Evolutionary conservation across 2,329 filamentous ascomycete genomes (phyloP).

Genomic region (Pseudogymnoascus sp.): DNA sequence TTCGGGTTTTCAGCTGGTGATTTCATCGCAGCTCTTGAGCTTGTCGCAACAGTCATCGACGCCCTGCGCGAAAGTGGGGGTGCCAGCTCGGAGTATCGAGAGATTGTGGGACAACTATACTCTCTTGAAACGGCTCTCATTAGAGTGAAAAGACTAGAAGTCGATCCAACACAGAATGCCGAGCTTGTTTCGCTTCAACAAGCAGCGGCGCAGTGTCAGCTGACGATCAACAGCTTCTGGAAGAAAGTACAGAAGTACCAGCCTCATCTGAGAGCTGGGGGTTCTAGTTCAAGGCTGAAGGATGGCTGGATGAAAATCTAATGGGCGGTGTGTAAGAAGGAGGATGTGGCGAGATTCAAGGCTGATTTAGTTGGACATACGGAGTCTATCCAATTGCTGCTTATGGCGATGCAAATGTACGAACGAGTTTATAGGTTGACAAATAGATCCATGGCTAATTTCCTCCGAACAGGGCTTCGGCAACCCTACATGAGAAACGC

Average conservation of each 20-base stretch:
- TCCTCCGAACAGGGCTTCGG: not conserved
- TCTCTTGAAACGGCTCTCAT: slow-evolving; percentile 24
- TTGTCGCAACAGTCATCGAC: slow-evolving; percentile 20
- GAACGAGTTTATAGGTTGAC: not conserved
- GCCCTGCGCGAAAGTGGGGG: slow-evolving; percentile 16
- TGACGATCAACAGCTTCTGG: slow-evolving; percentile 25
- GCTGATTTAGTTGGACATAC: slow-evolving; percentile 23
- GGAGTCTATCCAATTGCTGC: slow-evolving; percentile 23
- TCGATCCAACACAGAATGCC: slow-evolving; percentile 17
- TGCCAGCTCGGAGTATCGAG: slow-evolving; percentile 5
- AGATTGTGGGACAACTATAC: slow-evolving; percentile 17
- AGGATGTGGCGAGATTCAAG: slow-evolving; percentile 24
- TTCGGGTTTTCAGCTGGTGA: slow-evolving; percentile 25
- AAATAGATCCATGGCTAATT: not conserved
- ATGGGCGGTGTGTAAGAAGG: slow-evolving; percentile 25
- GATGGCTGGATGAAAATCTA: slow-evolving; percentile 23
- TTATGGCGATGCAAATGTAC: slow-evolving; percentile 23
- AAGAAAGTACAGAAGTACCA: slow-evolving; percentile 25
- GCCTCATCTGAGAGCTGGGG: slow-evolving; percentile 13
- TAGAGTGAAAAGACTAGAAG: slow-evolving; percentile 23
- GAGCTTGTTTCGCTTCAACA: slow-evolving; percentile 22
- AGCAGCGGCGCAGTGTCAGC: slow-evolving; percentile 22
- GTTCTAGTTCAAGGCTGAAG: slow-evolving; percentile 15
- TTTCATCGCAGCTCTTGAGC: slow-evolving; percentile 22
- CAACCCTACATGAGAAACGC: slow-evolving; percentile 12